Conservation (phyloP, 345 rosid genomes). For the Turnera subulata region DNA sequence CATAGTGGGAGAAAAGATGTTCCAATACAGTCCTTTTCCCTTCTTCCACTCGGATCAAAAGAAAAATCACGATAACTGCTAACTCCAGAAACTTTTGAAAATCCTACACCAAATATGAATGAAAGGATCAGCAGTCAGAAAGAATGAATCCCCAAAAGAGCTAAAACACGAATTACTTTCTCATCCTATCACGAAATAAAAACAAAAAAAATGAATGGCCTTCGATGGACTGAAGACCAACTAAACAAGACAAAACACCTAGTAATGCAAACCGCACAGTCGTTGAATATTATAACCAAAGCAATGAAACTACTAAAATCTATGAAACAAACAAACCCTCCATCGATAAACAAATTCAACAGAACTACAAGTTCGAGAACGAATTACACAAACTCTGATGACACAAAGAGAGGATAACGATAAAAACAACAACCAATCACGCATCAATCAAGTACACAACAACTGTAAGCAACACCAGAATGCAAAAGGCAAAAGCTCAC, state of each 20-base stretch:
- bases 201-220: no score
- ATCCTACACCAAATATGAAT: slow-evolving; percentile 4
- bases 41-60: slow-evolving; percentile 16
- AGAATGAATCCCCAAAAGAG: background rate
- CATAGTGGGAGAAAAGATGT: slow-evolving; percentile 31
- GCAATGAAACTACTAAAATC: background rate
- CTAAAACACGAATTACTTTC: background rate
- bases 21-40: slow-evolving; percentile 7
- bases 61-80: background rate
- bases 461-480: background rate
- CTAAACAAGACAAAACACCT: no score
- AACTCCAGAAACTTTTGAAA: background rate
- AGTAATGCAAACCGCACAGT: no score
- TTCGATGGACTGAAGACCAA: no score
- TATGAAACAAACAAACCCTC: background rate
- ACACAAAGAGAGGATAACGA: no score
- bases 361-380: no score
- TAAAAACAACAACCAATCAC: background rate
- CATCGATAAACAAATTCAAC: background rate
- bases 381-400: no score
- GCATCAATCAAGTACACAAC: background rate
- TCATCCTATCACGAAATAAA: no score
- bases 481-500: background rate
- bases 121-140: background rate
- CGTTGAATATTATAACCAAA: background rate